Percentiles rank a stretch among this genome's conserved stretches.
Evolutionary conservation across 2,329 filamentous ascomycete species (phyloP).

Genomic region (Aspergillus ochraceoroseus): DNA sequence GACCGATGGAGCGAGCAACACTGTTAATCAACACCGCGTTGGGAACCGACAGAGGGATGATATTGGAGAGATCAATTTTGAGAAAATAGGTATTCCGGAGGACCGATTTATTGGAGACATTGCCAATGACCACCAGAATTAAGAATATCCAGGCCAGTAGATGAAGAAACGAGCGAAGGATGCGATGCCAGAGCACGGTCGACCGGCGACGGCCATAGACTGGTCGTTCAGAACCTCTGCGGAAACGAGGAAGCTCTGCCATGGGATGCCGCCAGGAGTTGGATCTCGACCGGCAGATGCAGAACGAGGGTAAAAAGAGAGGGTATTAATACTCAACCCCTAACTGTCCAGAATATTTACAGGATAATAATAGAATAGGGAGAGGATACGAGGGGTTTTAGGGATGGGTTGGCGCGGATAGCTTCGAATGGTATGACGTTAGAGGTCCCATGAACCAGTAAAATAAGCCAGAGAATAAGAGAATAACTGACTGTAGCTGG

Average conservation of each 20-base stretch:
- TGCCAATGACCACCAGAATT: conserved; percentile 74
- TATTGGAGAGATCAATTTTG: conserved; percentile 73
- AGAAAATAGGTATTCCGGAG: conserved; percentile 75
- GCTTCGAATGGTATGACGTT: background rate
- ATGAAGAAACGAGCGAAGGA: conserved; percentile 65
- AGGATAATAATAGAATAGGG: background rate
- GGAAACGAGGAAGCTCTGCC: conserved; percentile 29
- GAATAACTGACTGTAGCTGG: background rate
- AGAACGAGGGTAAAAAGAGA: background rate
- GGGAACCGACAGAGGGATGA: conserved; percentile 68
- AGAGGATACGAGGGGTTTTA: background rate
- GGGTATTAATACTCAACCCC: conserved; percentile 3
- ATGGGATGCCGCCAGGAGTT: conserved; percentile 11
- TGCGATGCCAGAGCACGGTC: conserved; percentile 53
- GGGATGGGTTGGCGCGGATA: background rate
- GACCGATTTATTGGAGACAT: conserved; percentile 58
- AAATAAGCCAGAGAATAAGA: background rate
- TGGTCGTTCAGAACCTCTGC: conserved; percentile 24
- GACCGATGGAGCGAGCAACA: conserved; percentile 75
- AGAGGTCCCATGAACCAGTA: background rate
- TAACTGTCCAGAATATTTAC: background rate
- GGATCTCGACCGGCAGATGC: background rate
- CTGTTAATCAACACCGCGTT: conserved; percentile 76
- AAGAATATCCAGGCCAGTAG: conserved; percentile 71
- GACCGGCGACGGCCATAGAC: conserved; percentile 28